Percentiles rank a stretch among this genome's conserved stretches.
Conservation (phyloP, 164 flowering plant genomes). For the Malania oleifera region DNA sequence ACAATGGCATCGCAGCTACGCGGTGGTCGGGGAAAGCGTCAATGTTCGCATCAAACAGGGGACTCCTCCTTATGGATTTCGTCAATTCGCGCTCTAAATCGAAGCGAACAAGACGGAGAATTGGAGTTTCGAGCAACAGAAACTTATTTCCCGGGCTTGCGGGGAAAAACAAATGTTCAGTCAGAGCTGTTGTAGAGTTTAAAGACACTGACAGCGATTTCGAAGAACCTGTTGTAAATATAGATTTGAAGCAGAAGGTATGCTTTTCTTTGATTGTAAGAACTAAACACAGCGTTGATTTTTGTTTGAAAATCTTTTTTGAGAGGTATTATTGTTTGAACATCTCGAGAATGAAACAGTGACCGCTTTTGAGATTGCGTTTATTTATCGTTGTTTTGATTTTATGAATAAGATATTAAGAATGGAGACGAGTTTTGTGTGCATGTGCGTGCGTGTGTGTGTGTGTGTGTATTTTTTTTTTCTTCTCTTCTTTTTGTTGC, state of each 20-base stretch:
- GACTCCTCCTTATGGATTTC: conserved; percentile 41
- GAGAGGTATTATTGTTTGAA: too few species aligned
- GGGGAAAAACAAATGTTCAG: conserved; percentile 13
- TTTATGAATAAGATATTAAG: too few species aligned
- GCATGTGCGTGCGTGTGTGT: too few species aligned
- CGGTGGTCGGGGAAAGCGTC: conserved; percentile 14
- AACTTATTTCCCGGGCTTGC: conserved; percentile 5
- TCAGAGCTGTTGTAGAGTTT: conserved; percentile 50
- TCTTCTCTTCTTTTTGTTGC: too few species aligned
- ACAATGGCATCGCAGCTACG: conserved; percentile 18
- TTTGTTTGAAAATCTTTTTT: too few species aligned
- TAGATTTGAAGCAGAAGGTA: conserved; percentile 29
- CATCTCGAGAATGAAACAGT: too few species aligned
- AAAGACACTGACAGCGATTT: conserved; percentile 18
- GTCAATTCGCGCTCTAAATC: conserved; percentile 35
- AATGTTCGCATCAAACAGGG: conserved; percentile 19
- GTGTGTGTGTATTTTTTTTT: too few species aligned
- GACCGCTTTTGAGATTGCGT: too few species aligned
- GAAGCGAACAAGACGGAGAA: conserved; percentile 27
- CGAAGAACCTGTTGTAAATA: conserved; percentile 8
- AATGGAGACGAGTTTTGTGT: too few species aligned
- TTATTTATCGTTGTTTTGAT: too few species aligned
- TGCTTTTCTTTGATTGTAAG: not conserved
- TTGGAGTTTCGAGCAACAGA: conserved; percentile 18
- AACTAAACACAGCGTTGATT: too few species aligned